Percentiles rank a stretch among this genome's conserved stretches.
Conservation (phyloP, 345 rosid genomes). For the Hibiscus tridactylites region DNA sequence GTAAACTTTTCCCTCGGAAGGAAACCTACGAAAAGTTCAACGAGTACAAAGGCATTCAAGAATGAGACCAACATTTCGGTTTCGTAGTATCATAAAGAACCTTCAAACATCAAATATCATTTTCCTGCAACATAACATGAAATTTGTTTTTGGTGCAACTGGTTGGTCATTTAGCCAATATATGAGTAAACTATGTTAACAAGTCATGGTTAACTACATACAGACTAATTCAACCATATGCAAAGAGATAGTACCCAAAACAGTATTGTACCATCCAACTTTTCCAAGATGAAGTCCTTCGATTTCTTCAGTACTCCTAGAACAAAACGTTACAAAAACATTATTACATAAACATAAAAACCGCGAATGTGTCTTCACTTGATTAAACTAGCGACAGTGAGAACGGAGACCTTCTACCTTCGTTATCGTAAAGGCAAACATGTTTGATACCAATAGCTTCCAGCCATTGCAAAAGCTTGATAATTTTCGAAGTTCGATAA, state of each 20-base stretch:
- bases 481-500: slow-evolving; percentile 28
- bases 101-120: too few species aligned
- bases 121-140: too few species aligned
- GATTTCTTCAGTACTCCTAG: slow-evolving; percentile 77
- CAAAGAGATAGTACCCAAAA: slow-evolving; percentile 36
- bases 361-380: not conserved
- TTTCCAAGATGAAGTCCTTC: slow-evolving; percentile 48
- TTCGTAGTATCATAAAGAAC: too few species aligned
- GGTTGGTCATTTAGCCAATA: not conserved
- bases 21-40: too few species aligned
- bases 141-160: too few species aligned
- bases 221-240: not conserved
- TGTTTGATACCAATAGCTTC: slow-evolving; percentile 50
- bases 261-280: slow-evolving; percentile 28
- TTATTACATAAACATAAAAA: not conserved
- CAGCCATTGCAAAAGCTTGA: slow-evolving; percentile 62
- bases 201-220: not conserved
- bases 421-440: slow-evolving; percentile 63
- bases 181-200: not conserved
- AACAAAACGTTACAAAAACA: slow-evolving; percentile 6
- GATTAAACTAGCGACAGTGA: too few species aligned
- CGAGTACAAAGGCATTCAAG: too few species aligned
- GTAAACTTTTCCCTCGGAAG: not conserved
- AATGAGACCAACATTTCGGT: too few species aligned
- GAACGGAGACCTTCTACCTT: slow-evolving; percentile 37